Evolutionary conservation across 116 monocot genomes (phyloP).

Genomic region (Iris pallida): DNA sequence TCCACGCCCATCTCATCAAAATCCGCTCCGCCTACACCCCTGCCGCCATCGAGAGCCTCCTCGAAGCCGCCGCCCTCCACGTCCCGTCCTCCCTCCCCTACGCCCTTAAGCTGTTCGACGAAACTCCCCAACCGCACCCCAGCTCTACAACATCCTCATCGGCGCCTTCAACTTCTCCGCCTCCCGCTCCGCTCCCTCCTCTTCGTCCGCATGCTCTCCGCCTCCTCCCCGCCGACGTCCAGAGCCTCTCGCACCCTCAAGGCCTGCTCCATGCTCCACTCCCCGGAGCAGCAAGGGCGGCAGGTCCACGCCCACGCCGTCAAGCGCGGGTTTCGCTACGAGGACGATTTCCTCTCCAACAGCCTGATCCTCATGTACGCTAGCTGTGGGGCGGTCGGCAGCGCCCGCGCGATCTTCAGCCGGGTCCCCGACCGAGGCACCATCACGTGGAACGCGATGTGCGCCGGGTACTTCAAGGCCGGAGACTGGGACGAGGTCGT

Average conservation of each 20-base stretch:
- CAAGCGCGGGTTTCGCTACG: slow-evolving; percentile 15
- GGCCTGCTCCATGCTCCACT: slow-evolving; percentile 34
- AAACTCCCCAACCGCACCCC: slow-evolving; percentile 14
- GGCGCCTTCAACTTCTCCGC: slow-evolving; percentile 34
- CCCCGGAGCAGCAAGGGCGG: slow-evolving; percentile 13
- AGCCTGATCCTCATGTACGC: slow-evolving; percentile 70
- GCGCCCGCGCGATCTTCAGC: slow-evolving; percentile 42
- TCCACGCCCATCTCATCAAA: slow-evolving; percentile 50
- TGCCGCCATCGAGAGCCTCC: slow-evolving; percentile 25
- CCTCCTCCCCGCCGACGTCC: slow-evolving; percentile 29
- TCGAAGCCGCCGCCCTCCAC: slow-evolving; percentile 46
- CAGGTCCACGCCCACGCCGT: slow-evolving; percentile 28
- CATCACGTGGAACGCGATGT: slow-evolving; percentile 64
- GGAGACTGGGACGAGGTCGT: slow-evolving; percentile 42
- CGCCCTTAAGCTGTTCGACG: slow-evolving; percentile 48
- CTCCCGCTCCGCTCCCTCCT: slow-evolving; percentile 30
- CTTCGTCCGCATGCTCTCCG: slow-evolving; percentile 32
- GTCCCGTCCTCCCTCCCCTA: slow-evolving; percentile 29
- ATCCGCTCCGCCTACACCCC: slow-evolving; percentile 14
- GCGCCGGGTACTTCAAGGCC: slow-evolving; percentile 54
- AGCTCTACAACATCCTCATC: slow-evolving; percentile 61
- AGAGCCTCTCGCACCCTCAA: slow-evolving; percentile 56
- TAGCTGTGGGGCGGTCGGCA: slow-evolving; percentile 25
- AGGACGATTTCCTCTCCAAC: slow-evolving; percentile 48
- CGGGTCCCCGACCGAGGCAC: slow-evolving; percentile 22